phyloP scores from a whole-genome alignment of 2,329 filamentous ascomycete species.

The Colletotrichum filicis region DNA sequence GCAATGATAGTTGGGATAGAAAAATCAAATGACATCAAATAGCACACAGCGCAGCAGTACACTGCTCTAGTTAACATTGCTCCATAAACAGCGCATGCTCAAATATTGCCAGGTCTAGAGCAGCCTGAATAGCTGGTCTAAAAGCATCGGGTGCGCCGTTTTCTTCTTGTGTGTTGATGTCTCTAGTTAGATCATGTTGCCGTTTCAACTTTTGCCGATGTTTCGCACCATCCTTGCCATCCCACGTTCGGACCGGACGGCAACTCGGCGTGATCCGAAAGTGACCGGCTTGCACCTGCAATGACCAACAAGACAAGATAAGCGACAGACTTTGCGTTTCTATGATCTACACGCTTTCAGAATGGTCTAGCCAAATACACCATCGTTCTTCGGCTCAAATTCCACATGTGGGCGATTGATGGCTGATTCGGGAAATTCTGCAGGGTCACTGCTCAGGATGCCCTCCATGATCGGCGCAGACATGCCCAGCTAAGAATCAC shows the following conservation, averaged over 20 bases:
- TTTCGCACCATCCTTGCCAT: not conserved
- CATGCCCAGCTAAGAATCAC: constrained; percentile 21
- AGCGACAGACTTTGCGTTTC: not conserved
- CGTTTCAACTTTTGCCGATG: not conserved
- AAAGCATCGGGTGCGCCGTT: not conserved
- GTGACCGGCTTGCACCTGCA: not conserved
- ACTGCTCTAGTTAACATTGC: not conserved
- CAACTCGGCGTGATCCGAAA: not conserved
- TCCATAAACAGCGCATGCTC: not conserved
- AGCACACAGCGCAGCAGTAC: not conserved
- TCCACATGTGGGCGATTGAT: constrained; percentile 15
- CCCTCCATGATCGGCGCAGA: constrained; percentile 29
- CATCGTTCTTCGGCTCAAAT: constrained; percentile 23
- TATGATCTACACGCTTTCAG: not conserved
- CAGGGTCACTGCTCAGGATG: constrained; percentile 8
- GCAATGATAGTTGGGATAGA: not conserved
- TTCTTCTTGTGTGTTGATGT: not conserved
- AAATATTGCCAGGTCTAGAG: not conserved
- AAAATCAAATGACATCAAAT: not conserved
- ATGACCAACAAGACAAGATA: not conserved
- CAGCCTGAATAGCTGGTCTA: not conserved
- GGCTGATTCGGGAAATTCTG: constrained; percentile 3
- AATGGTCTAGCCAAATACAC: constrained; percentile 10
- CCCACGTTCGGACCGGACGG: not conserved
- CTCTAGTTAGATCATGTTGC: not conserved